phyloP scores from a whole-genome alignment of 768 basidiomycete species.

The Calocybe indica region DNA sequence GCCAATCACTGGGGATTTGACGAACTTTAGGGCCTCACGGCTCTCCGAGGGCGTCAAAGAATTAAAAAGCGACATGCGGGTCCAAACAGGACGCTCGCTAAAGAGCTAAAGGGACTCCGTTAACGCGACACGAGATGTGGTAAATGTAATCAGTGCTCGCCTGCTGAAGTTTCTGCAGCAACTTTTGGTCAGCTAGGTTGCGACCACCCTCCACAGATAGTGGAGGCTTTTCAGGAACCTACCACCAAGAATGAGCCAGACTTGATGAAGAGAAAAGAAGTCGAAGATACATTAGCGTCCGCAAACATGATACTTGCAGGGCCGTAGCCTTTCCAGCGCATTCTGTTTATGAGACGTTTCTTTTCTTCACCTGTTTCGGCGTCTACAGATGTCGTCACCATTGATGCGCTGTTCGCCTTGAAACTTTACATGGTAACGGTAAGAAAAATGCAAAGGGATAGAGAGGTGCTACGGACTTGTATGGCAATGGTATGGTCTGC shows the following conservation, averaged over 20 bases:
- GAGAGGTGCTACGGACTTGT: slow-evolving; percentile 50
- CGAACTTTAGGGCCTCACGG: slow-evolving; percentile 73
- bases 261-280: background rate
- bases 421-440: slow-evolving; percentile 39
- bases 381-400: slow-evolving; percentile 58
- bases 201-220: slow-evolving; percentile 56
- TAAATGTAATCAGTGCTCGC: slow-evolving; percentile 24
- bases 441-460: background rate
- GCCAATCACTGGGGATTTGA: background rate
- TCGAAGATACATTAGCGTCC: slow-evolving; percentile 43
- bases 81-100: slow-evolving; percentile 79
- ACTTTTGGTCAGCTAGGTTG: slow-evolving; percentile 43
- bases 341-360: slow-evolving; percentile 77
- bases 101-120: slow-evolving; percentile 49
- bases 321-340: slow-evolving; percentile 83
- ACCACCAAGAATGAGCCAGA: background rate
- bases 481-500: slow-evolving; percentile 71
- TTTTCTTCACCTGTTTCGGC: slow-evolving; percentile 78
- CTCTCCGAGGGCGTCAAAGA: slow-evolving; percentile 67
- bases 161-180: slow-evolving; percentile 50
- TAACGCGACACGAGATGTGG: background rate
- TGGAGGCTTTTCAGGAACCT: slow-evolving; percentile 67
- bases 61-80: slow-evolving; percentile 78
- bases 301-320: slow-evolving; percentile 65
- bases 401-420: slow-evolving; percentile 72